Base-by-base conservation (phyloP, 2,329 filamentous ascomycete genomes). In the Didymella pomorum region DNA sequence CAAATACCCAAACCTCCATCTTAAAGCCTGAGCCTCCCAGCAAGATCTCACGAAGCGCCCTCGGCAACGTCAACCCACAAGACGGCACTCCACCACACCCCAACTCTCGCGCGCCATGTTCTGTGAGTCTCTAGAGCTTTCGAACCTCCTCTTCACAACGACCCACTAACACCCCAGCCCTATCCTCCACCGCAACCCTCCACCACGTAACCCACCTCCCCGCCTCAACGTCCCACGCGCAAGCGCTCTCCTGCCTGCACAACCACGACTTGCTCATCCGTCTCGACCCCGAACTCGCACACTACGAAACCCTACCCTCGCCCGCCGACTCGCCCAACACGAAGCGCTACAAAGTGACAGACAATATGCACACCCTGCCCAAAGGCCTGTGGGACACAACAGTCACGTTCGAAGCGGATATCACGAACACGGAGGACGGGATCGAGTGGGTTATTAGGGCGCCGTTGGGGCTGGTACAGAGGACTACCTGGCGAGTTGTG, bases 221-320 rank as follows among this genome's bases (percentile, higher is more conserved):
- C 2, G 39, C 63, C 8, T 55, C 61, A n/a, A 68, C 64, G 1
- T 62, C 67, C 18, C 66, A 69, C 51, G 48, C 56, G 10, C 37
- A 60, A 4, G 72, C 68, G 3, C 58, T 76, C 35, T 20, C 57
- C 1, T 54, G 53, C 23, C 68, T 77, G 11, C 73, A 75, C 41
- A 71, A 77, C 63, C 75, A 77, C 59, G 74, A 76, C 55, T 59
- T 76, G 31, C 67, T 76, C 23, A 74, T 77, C 50, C 68, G 67
- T 0, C 70, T 78, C 60, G 75, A 78, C 50, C 74, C 75, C 10
- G 75, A 77, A 56, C 66, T 76, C 45, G 61, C 67, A 1, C 66
- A 67, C 60, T 76, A 77, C 64, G 69, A 72, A 37, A 58, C 58
- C 2, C 62, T 72, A 2, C 66, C 73, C 21, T 35, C 62, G 1